phyloP scores from a whole-genome alignment of 495 filamentous ascomycete genomes.

The Cercophora sp. region DNA sequence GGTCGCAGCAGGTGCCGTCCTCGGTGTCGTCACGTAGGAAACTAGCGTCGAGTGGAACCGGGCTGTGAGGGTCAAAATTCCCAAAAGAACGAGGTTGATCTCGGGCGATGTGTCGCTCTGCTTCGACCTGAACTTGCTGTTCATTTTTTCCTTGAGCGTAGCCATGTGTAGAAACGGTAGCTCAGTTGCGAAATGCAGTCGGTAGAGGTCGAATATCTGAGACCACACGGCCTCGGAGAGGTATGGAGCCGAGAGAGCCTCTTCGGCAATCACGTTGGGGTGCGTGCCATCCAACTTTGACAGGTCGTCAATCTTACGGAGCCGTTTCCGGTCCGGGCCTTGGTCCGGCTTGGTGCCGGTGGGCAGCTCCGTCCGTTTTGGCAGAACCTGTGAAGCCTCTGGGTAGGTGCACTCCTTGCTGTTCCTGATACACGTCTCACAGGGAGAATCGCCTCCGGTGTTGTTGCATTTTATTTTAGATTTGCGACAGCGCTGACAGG shows the following conservation, averaged over 20 bases:
- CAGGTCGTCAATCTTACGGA: constrained; percentile 49
- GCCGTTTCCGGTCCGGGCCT: constrained; percentile 59
- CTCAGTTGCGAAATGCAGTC: constrained; percentile 76
- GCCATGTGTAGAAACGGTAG: constrained; percentile 79
- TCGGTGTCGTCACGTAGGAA: constrained; percentile 51
- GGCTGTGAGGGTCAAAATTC: constrained; percentile 73
- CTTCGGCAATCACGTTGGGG: constrained; percentile 35
- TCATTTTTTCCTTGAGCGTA: constrained; percentile 60
- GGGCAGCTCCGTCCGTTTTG: constrained; percentile 54
- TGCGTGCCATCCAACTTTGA: constrained; percentile 37
- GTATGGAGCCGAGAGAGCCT: constrained; percentile 49
- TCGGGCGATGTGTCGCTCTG: constrained; percentile 44
- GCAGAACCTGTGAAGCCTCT: constrained; percentile 50
- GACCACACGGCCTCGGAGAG: constrained; percentile 68
- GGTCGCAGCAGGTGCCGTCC: constrained; percentile 25
- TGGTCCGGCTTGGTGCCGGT: constrained; percentile 52
- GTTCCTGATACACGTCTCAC: constrained; percentile 71
- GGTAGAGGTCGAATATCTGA: constrained; percentile 72
- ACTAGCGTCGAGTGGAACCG: constrained; percentile 71
- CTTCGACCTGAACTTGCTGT: constrained; percentile 36
- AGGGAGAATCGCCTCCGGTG: constrained; percentile 59
- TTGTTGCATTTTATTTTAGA: constrained; percentile 86
- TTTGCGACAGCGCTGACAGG: constrained; percentile 71
- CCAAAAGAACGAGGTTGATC: constrained; percentile 65
- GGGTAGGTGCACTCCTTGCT: constrained; percentile 77